Evolutionary conservation across 2,329 filamentous ascomycete species (phyloP).

Genomic region (Aureobasidium mangrovei): DNA sequence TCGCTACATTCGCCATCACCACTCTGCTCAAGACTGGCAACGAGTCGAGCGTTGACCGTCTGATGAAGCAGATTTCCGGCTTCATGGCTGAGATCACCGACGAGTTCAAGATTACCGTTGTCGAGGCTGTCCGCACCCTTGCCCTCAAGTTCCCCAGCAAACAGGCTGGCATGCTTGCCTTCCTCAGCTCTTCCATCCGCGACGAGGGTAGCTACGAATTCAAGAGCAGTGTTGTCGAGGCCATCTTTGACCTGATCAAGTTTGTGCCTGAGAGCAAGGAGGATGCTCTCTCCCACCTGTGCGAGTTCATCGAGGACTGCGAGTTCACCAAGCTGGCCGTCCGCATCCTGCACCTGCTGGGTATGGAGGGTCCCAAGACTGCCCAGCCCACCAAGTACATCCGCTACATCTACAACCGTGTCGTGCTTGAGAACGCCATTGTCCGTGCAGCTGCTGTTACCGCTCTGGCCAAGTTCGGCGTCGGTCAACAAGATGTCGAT

Average conservation of each 20-base stretch:
- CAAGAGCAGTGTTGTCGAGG: conserved; percentile 94
- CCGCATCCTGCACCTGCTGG: conserved; percentile 86
- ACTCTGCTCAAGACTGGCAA: conserved; percentile 97
- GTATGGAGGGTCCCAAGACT: conserved; percentile 89
- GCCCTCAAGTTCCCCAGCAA: conserved; percentile 98
- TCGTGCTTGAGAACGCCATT: conserved; percentile 93
- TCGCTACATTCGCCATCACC: conserved; percentile 96
- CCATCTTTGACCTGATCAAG: conserved; percentile 98
- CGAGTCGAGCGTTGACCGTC: conserved; percentile 87
- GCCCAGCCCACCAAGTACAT: conserved; percentile 97
- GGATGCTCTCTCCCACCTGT: conserved; percentile 83
- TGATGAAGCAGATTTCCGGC: conserved; percentile 97
- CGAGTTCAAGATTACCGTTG: conserved; percentile 99
- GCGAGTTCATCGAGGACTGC: conserved; percentile 98
- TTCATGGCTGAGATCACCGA: conserved; percentile 99
- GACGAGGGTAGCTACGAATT: conserved; percentile 98
- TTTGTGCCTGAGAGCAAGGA: conserved; percentile 85
- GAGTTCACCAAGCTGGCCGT: conserved; percentile 98
- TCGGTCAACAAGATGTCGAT: conserved; percentile 90
- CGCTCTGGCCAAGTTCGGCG: conserved; percentile 91
- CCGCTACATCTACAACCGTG: conserved; percentile 97
- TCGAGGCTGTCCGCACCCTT: conserved; percentile 91
- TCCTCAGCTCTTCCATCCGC: conserved; percentile 90
- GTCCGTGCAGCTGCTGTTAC: conserved; percentile 93
- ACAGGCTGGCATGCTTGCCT: conserved; percentile 94